Percentiles rank a stretch among this genome's conserved stretches.
Conservation (phyloP, 305 asterid genomes). For the Nicotiana rustica region DNA sequence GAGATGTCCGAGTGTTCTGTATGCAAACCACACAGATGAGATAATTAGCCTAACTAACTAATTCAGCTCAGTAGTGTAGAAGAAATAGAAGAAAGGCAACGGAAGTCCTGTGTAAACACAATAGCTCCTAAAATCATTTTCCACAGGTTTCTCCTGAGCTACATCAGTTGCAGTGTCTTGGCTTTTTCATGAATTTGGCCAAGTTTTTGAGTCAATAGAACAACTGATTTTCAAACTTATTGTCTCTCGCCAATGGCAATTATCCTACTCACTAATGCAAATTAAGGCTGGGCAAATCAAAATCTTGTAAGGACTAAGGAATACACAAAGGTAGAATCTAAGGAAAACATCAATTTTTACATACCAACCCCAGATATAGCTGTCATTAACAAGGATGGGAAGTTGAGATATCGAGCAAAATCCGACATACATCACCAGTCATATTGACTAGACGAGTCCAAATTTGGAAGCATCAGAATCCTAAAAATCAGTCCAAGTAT, state of each 20-base stretch:
- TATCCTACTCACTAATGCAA: neutral
- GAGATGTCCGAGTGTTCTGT: conserved; percentile 62
- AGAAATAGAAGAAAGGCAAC: neutral
- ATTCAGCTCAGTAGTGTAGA: neutral
- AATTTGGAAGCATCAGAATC: conserved; percentile 18
- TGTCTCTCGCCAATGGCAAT: neutral
- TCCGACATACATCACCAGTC: neutral
- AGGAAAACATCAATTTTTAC: conserved; percentile 16
- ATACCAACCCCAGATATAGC: conserved; percentile 16
- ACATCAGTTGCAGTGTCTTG: neutral
- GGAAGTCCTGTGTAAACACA: neutral
- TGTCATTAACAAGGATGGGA: neutral
- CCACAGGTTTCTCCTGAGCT: conserved; percentile 24
- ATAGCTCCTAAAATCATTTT: conserved; percentile 21
- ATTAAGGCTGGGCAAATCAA: conserved; percentile 12
- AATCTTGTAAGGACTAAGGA: conserved; percentile 6
- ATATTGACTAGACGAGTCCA: conserved; percentile 22
- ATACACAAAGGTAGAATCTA: neutral
- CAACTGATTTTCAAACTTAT: neutral
- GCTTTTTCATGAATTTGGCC: conserved; percentile 31
- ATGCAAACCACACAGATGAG: conserved; percentile 25
- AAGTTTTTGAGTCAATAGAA: neutral
- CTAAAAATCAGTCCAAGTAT: conserved; percentile 19
- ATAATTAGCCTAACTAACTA: conserved; percentile 1
- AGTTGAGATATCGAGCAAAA: conserved; percentile 16